phyloP scores from a whole-genome alignment of 2,329 filamentous ascomycete species.

The Sporothrix brasiliensis region DNA sequence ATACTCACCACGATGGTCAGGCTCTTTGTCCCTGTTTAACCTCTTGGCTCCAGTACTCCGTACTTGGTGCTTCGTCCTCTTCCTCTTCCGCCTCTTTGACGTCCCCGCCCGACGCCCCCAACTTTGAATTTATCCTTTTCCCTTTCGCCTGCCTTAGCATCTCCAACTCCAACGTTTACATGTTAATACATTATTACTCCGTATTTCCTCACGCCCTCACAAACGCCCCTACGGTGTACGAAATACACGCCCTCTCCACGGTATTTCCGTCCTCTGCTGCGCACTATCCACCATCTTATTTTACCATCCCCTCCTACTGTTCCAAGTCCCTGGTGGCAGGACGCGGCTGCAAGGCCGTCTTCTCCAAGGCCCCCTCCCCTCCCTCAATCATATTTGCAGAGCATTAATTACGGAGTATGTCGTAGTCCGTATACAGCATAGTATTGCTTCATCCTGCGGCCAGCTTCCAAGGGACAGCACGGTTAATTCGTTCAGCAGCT shows the following conservation, averaged over 20 bases:
- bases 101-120: neutral
- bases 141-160: neutral
- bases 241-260: neutral
- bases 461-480: no score
- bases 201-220: neutral
- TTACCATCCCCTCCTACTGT: neutral
- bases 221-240: neutral
- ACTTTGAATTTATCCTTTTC: slow-evolving; percentile 18
- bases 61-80: neutral
- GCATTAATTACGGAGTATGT: no score
- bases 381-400: no score
- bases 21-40: neutral
- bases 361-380: no score
- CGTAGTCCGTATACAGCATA: no score
- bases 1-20: neutral
- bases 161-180: no score
- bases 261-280: no score
- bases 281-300: neutral
- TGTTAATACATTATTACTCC: no score
- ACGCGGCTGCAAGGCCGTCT: slow-evolving; percentile 5
- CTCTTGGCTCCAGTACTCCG: no score
- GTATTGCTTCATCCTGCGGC: no score
- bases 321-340: slow-evolving; percentile 23
- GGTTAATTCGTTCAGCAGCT: no score
- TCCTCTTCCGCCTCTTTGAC: neutral